These are phyloP conservation scores for Plectosphaerella plurivora DNA, from an alignment of 2,329 filamentous ascomycete species.

Conservation along the genomic window DNA sequence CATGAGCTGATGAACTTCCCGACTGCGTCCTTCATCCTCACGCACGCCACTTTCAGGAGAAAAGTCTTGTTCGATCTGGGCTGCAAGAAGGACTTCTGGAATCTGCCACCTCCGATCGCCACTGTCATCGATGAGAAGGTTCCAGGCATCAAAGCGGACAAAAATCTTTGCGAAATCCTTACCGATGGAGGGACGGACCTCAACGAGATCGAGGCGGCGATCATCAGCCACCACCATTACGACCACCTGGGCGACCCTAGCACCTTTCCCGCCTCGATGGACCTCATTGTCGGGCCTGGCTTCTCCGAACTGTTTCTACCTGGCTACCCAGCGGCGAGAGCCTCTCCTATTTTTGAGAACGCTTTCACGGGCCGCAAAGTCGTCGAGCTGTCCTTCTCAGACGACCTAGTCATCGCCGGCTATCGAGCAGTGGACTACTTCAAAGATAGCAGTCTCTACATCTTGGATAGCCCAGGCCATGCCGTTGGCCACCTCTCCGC, in stretches of 20 bases:
- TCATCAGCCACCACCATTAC: slow-evolving; percentile 16
- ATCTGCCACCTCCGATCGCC: slow-evolving; percentile 3
- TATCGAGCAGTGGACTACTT: slow-evolving; percentile 5
- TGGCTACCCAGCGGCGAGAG: slow-evolving; percentile 8
- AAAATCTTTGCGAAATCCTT: background rate
- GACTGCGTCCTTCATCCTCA: slow-evolving; percentile 3
- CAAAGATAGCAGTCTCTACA: slow-evolving; percentile 6
- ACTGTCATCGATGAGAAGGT: slow-evolving; percentile 3
- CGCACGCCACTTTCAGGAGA: background rate
- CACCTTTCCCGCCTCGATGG: slow-evolving; percentile 13
- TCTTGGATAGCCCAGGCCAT: slow-evolving; percentile 7
- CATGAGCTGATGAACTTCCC: slow-evolving; percentile 8
- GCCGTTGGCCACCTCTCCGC: slow-evolving; percentile 3
- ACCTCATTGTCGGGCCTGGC: slow-evolving; percentile 17
- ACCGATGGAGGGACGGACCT: slow-evolving; percentile 2
- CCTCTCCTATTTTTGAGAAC: slow-evolving; percentile 8
- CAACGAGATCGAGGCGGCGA: slow-evolving; percentile 1
- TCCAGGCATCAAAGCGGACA: slow-evolving; percentile 4
- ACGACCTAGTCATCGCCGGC: background rate
- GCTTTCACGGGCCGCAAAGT: slow-evolving; percentile 5
- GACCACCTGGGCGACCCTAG: slow-evolving; percentile 20
- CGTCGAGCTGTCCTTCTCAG: slow-evolving; percentile 1
- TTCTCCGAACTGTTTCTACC: slow-evolving; percentile 10
- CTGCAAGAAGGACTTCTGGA: slow-evolving; percentile 7
- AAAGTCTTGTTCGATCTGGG: slow-evolving; percentile 6